These are phyloP conservation scores for Grosmannia clavigera DNA, from an alignment of 2,329 filamentous ascomycete species.

Conservation along the genomic window DNA sequence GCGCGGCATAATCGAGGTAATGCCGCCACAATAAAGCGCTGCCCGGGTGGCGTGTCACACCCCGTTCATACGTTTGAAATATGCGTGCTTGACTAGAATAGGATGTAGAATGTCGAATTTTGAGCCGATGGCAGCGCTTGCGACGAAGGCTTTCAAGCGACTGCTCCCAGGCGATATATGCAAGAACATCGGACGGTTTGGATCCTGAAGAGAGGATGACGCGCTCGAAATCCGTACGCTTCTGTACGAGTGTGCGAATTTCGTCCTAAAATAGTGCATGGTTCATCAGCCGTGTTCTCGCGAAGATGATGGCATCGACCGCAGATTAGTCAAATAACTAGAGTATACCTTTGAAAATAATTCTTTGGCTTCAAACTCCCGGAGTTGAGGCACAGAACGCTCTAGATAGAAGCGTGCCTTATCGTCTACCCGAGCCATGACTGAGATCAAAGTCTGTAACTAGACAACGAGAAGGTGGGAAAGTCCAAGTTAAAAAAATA, in stretches of 20 bases:
- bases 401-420: slow-evolving; percentile 95
- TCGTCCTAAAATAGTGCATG: slow-evolving; percentile 50
- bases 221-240: slow-evolving; percentile 89
- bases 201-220: slow-evolving; percentile 73
- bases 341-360: slow-evolving; percentile 63
- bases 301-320: not conserved
- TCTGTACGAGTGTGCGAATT: slow-evolving; percentile 76
- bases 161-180: slow-evolving; percentile 65
- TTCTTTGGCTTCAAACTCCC: slow-evolving; percentile 82
- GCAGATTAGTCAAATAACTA: not conserved
- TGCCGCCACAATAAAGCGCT: slow-evolving; percentile 77
- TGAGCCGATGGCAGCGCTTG: slow-evolving; percentile 72
- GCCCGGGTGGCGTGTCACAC: slow-evolving; percentile 70
- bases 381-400: slow-evolving; percentile 80
- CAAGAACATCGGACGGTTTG: slow-evolving; percentile 64
- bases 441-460: not conserved
- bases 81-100: slow-evolving; percentile 70
- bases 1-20: slow-evolving; percentile 71
- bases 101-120: slow-evolving; percentile 55
- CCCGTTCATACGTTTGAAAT: slow-evolving; percentile 81
- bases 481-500: not conserved
- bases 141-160: slow-evolving; percentile 62
- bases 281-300: not conserved
- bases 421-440: slow-evolving; percentile 75
- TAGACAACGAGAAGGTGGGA: not conserved